Base-by-base conservation (phyloP, 2,329 filamentous ascomycete genomes). In the Nemania sp. region DNA sequence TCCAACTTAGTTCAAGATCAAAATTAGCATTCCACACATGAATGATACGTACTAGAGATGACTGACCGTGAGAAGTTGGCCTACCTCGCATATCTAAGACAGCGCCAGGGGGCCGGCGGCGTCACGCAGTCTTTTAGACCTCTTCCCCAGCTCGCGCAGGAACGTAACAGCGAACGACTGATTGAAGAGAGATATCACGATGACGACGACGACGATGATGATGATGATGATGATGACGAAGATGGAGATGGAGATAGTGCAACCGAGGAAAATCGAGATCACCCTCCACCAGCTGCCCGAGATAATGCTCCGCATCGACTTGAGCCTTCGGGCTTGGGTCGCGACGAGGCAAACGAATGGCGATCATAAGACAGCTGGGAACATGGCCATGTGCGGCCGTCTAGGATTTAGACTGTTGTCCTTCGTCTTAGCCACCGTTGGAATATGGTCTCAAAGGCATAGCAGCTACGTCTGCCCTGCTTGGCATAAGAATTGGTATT, bases 21-120 rank as follows among this genome's bases (percentile, higher is more conserved):
- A n/a, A n/a, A n/a, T n/a, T n/a, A n/a, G n/a, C n/a, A n/a, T n/a
- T n/a, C n/a, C 2, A 19, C 20, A 19, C 30, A 23, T 40, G 11
- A 28, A 28, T 39, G 8, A 12, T 26, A 12, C 8, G 31, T 30
- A 34, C 8, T 19, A n/a, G 17, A 33, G 23, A 36, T 44, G 19
- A 34, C 72, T 65, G 58, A 71, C 46, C 7, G 6, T 9, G n/a
- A 39, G 11, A 37, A 67, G 66, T 14, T 67, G 36, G 49, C 60
- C 5, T 57, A 66, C 59, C 59, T 73, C 52, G 60, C 64, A 41
- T 57, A 66, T 20, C 56, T 63, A n/a, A 40, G 52, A 40, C 51
- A 57, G 6, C 62, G 60, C 2, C 51, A 26, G 24, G 37, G 40
- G 6, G 44, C 52, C 17, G 47, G 15, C 5, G 20, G 34, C 7